Evolutionary conservation across 2,329 filamentous ascomycete genomes (phyloP).

Genomic region (Aspergillus sclerotialis): DNA sequence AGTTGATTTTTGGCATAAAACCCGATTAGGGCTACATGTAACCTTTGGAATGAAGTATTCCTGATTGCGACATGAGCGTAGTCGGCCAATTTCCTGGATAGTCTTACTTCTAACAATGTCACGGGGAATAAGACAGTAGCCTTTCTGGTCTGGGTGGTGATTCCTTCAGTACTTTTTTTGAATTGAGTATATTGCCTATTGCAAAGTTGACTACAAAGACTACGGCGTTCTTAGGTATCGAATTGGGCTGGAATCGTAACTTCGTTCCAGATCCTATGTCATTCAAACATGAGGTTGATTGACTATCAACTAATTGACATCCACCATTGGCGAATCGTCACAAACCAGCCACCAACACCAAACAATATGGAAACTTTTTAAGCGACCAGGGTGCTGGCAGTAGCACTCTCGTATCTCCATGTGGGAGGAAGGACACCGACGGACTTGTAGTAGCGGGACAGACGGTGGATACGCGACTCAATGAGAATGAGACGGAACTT

Average conservation of each 20-base stretch:
- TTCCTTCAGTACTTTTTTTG: too few species aligned
- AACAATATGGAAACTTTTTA: slow-evolving; percentile 49
- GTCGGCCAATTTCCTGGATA: too few species aligned
- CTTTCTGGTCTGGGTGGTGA: too few species aligned
- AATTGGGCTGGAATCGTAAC: not conserved
- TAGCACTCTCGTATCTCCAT: slow-evolving; percentile 99
- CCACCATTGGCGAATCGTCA: slow-evolving; percentile 2
- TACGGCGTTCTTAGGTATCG: too few species aligned
- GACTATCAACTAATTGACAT: slow-evolving; percentile 3
- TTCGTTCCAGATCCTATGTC: not conserved
- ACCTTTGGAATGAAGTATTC: too few species aligned
- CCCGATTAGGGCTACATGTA: too few species aligned
- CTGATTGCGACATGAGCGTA: too few species aligned
- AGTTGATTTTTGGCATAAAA: too few species aligned
- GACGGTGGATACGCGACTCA: slow-evolving; percentile 99
- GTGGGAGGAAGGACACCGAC: slow-evolving; percentile 76
- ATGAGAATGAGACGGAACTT: slow-evolving; percentile 99
- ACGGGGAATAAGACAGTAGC: too few species aligned
- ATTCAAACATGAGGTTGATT: not conserved
- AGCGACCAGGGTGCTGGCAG: slow-evolving; percentile 87
- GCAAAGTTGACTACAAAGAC: too few species aligned
- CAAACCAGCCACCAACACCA: slow-evolving; percentile 13
- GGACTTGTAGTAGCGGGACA: slow-evolving; percentile 99
- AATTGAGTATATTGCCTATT: too few species aligned
- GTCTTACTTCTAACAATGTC: too few species aligned